phyloP scores from a whole-genome alignment of 2,329 filamentous ascomycete genomes.

The Orbilia javanica region DNA sequence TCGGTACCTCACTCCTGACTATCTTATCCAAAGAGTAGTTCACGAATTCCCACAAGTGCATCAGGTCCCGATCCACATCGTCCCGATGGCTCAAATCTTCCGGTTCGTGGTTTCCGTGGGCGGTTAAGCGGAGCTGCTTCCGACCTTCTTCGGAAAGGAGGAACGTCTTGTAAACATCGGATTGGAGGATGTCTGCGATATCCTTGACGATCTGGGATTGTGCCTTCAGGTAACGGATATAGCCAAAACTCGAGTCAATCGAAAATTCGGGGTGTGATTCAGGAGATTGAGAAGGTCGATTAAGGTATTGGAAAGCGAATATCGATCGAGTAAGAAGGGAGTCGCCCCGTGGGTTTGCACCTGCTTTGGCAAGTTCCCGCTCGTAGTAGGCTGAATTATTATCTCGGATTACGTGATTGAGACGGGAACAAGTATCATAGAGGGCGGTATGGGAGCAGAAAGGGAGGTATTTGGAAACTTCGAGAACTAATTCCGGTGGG shows the following conservation, averaged over 20 bases:
- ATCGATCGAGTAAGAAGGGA: constrained; percentile 56
- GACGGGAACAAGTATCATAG: constrained; percentile 51
- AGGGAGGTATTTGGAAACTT: constrained; percentile 55
- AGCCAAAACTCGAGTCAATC: constrained; percentile 54
- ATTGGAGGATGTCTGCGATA: constrained; percentile 53
- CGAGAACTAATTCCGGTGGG: constrained; percentile 54
- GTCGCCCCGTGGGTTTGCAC: constrained; percentile 53
- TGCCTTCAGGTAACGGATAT: constrained; percentile 47
- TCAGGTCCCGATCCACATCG: constrained; percentile 55
- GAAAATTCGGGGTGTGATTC: constrained; percentile 43
- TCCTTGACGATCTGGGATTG: constrained; percentile 52
- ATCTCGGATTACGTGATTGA: constrained; percentile 53
- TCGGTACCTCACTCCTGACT: constrained; percentile 43
- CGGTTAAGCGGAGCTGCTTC: constrained; percentile 53
- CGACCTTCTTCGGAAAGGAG: constrained; percentile 46
- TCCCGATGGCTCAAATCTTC: constrained; percentile 51
- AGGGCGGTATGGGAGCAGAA: constrained; percentile 56
- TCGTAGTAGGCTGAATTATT: constrained; percentile 57
- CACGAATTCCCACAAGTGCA: constrained; percentile 58
- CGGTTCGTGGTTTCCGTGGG: constrained; percentile 55
- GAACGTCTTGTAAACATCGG: constrained; percentile 38
- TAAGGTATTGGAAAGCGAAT: constrained; percentile 58
- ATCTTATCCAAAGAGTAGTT: constrained; percentile 56
- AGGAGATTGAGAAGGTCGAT: constrained; percentile 41
- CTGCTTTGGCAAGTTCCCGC: constrained; percentile 51